A percentile compares a stretch with the other conserved stretches of the same genome.
These are phyloP conservation scores for Talaromyces atroroseus DNA, from an alignment of 2,329 filamentous ascomycete genomes.

Conservation along the genomic window DNA sequence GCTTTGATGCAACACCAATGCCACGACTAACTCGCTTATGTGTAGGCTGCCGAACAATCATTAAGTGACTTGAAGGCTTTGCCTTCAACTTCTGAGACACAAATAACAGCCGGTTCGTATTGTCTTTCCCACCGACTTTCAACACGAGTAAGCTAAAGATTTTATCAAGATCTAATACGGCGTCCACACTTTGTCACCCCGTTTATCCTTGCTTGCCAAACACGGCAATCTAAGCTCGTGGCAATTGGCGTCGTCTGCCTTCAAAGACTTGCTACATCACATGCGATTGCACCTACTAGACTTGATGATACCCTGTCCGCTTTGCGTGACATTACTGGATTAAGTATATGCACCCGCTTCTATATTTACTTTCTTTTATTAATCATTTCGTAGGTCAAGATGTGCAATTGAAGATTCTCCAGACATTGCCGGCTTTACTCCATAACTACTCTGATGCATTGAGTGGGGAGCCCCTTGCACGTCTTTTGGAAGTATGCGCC, in stretches of 20 bases:
- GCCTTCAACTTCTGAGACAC: constrained; percentile 67
- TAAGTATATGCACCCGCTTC: constrained; percentile 50
- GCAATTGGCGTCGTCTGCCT: constrained; percentile 82
- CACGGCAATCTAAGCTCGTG: constrained; percentile 85
- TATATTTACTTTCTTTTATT: constrained; percentile 29
- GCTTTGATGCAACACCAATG: constrained; percentile 11
- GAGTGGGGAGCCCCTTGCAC: constrained; percentile 73
- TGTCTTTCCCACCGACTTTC: neutral
- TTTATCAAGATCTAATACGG: constrained; percentile 66
- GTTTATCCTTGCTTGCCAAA: constrained; percentile 87
- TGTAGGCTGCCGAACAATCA: constrained; percentile 84
- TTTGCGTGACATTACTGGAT: constrained; percentile 69
- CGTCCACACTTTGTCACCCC: constrained; percentile 82
- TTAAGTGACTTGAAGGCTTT: constrained; percentile 80
- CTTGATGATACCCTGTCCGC: constrained; percentile 84
- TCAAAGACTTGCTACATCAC: constrained; percentile 77
- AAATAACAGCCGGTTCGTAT: constrained; percentile 61
- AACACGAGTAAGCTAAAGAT: constrained; percentile 5
- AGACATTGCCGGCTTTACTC: constrained; percentile 80
- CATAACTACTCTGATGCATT: constrained; percentile 85
- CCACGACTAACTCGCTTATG: constrained; percentile 19
- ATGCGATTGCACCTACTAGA: constrained; percentile 70
- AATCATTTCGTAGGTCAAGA: constrained; percentile 57
- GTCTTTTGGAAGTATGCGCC: constrained; percentile 83
- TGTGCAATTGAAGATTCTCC: constrained; percentile 91